These are phyloP conservation scores for Neonectria neomacrospora DNA, from an alignment of 2,329 filamentous ascomycete species.

Conservation along the genomic window DNA sequence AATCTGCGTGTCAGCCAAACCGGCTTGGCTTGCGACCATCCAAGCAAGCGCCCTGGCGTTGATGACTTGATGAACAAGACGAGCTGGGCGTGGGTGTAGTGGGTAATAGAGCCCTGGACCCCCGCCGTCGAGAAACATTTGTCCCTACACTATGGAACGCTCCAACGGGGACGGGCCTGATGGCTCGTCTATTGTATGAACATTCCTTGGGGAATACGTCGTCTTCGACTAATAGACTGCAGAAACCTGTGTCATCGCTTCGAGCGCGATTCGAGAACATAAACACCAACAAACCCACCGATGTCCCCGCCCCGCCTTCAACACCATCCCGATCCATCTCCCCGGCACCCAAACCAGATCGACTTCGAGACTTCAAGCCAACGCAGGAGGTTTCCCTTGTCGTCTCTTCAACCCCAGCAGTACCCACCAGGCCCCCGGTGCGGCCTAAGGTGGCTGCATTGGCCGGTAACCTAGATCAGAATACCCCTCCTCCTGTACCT, in stretches of 20 bases:
- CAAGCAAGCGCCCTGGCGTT: constrained; percentile 34
- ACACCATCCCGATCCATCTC: constrained; percentile 50
- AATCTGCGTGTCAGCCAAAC: constrained; percentile 16
- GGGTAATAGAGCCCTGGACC: constrained; percentile 48
- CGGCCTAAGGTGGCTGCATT: constrained; percentile 40
- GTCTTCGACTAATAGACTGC: constrained; percentile 40
- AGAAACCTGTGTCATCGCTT: constrained; percentile 86
- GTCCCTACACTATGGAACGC: constrained; percentile 46
- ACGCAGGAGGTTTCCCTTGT: constrained; percentile 49
- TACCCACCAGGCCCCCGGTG: constrained; percentile 48
- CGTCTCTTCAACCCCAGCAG: constrained; percentile 47
- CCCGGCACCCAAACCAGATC: constrained; percentile 57
- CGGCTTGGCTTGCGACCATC: constrained; percentile 22
- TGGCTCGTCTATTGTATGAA: constrained; percentile 78
- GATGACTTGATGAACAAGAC: constrained; percentile 46
- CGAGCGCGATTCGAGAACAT: constrained; percentile 86
- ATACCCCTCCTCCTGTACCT: constrained; percentile 41
- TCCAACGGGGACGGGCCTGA: constrained; percentile 69
- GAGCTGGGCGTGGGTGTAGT: constrained; percentile 50
- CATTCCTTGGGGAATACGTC: not conserved
- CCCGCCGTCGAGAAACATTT: constrained; percentile 45
- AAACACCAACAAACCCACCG: constrained; percentile 38
- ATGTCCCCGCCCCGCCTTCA: constrained; percentile 37
- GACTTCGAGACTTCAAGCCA: constrained; percentile 54
- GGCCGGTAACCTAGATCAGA: constrained; percentile 36